Base-by-base conservation (phyloP, 768 basidiomycete species). In the Boletus tomentosulus region DNA sequence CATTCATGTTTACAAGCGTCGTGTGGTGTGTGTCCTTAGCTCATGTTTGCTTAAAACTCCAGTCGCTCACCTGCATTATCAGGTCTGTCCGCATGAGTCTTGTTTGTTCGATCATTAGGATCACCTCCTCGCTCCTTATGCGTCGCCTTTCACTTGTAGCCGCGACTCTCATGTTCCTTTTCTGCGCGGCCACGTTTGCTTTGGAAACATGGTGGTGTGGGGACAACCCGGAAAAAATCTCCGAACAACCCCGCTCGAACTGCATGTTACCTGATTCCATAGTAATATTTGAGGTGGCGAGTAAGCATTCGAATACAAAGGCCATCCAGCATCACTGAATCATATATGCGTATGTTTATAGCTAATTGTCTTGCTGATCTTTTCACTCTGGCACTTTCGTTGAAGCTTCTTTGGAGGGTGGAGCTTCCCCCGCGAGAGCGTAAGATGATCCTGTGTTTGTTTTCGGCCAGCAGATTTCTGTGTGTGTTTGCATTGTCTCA, bases 11-110 rank as follows among this genome's bases (percentile, higher is more conserved):
- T n/a, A 48, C 42, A 13, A 33, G 43, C 43, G 6, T 58, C 16
- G 10, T 55, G 6, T 62, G 60, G 60, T 62, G 15, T 13, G 60
- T 52, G 6, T 13, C 6, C 30, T 33, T 6, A 33, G 31, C 6
- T 27, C 35, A 38, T 43, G 3, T 8, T 38, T 13, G 25, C 22
- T 25, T 30, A 10, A 13, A 1, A 13, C 12, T 43, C 38, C 4
- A 5, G 19, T 37, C 15, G 46, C 28, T 3, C 19, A 15, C 15
- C 11, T 19, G 16, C 25, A 28, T 51, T 7, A 6, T 41, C 30
- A 62, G 60, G 60, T 57, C 56, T 22, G 60, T 62, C n/a, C 61
- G 61, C 28, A 43, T 62, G 50, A 62, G 61, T 45, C 22, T 62
- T 25, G 38, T 62, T 11, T 51, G 46, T 10, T 58, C 61, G 2